These are phyloP conservation scores for Colletotrichum gigasporum DNA, from an alignment of 2,329 filamentous ascomycete genomes.

Conservation along the genomic window DNA sequence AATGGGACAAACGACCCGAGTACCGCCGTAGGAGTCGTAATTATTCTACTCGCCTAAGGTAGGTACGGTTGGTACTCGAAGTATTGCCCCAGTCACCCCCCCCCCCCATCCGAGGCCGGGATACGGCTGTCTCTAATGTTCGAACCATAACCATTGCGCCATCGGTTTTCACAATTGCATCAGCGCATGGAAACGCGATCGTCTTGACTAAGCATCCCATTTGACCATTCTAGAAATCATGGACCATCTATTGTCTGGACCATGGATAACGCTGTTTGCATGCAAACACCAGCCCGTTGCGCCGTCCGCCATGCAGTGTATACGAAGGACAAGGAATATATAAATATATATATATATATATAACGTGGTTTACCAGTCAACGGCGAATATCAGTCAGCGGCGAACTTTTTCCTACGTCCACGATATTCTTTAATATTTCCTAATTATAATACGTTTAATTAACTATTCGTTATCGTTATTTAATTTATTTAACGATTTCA, in stretches of 20 bases:
- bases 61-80: no score
- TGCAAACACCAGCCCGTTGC: not conserved
- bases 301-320: constrained; percentile 11
- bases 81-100: not conserved
- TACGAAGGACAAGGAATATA: no score
- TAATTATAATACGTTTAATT: no score
- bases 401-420: no score
- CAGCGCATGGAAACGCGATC: not conserved
- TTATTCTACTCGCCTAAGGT: no score
- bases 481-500: no score
- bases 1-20: not conserved
- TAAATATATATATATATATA: no score
- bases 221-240: not conserved
- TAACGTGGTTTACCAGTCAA: no score
- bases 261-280: not conserved
- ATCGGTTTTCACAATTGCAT: constrained; percentile 24
- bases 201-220: not conserved
- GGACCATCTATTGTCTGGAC: not conserved
- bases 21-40: no score
- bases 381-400: no score
- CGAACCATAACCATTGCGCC: constrained; percentile 17
- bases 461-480: no score
- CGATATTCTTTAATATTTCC: no score
- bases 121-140: not conserved
- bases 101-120: not conserved